phyloP scores from a whole-genome alignment of 2,329 filamentous ascomycete species.

The Alternaria longipes region DNA sequence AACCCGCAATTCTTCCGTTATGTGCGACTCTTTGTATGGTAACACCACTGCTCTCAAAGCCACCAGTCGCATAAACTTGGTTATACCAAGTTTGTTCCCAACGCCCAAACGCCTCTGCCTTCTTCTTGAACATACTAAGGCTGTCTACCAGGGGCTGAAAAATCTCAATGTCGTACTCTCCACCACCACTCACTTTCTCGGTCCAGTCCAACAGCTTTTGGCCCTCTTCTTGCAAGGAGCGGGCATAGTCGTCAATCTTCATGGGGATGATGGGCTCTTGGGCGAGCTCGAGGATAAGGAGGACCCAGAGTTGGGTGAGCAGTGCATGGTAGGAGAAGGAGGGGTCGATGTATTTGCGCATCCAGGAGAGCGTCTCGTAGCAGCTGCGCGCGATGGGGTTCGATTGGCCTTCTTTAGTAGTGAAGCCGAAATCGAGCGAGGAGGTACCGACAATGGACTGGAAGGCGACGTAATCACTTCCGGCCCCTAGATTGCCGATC shows the following conservation, averaged over 20 bases:
- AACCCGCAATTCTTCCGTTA: constrained; percentile 79
- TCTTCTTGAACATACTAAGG: constrained; percentile 66
- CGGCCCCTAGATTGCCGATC: constrained; percentile 75
- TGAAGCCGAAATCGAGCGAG: constrained; percentile 84
- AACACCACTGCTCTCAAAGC: constrained; percentile 77
- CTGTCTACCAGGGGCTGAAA: constrained; percentile 71
- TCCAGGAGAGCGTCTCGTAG: constrained; percentile 91
- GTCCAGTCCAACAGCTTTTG: constrained; percentile 72
- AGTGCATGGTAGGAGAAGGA: constrained; percentile 81
- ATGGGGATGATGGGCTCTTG: constrained; percentile 85
- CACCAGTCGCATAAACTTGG: constrained; percentile 73
- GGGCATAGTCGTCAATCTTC: constrained; percentile 78
- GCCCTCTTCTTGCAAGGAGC: constrained; percentile 70
- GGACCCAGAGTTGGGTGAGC: constrained; percentile 79
- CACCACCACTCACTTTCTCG: constrained; percentile 57
- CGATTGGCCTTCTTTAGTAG: constrained; percentile 51
- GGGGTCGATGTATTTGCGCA: constrained; percentile 81
- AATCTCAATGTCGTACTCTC: constrained; percentile 55
- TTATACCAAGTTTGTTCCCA: constrained; percentile 84
- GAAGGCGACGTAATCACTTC: constrained; percentile 88
- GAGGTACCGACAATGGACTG: constrained; percentile 90
- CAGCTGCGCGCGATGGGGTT: constrained; percentile 79
- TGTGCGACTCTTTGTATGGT: constrained; percentile 75
- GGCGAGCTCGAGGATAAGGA: constrained; percentile 85
- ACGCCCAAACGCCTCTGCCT: constrained; percentile 71